A percentile compares a stretch with the other conserved stretches of the same genome.
phyloP scores from a whole-genome alignment of 106 monocot species.

The Triglochin maritima region DNA sequence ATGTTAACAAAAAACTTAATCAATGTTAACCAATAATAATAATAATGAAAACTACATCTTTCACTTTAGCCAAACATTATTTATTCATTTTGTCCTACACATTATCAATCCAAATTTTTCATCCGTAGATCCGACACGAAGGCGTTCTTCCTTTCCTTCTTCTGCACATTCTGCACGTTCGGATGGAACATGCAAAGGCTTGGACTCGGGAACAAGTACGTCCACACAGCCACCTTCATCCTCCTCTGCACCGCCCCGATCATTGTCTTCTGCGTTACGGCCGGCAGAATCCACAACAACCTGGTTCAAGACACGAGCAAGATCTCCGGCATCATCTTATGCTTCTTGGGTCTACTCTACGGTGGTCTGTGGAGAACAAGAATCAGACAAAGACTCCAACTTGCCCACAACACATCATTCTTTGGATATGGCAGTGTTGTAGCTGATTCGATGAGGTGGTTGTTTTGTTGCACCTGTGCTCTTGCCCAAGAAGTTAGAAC shows the following conservation, averaged over 20 bases:
- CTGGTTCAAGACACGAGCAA: background rate
- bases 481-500: constrained; percentile 15
- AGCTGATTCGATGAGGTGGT: constrained; percentile 10
- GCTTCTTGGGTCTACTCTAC: constrained; percentile 17
- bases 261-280: constrained; percentile 8
- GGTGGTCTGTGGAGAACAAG: constrained; percentile 18
- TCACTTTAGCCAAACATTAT: too few species aligned
- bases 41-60: too few species aligned
- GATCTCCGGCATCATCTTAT: constrained; percentile 1
- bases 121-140: constrained; percentile 2
- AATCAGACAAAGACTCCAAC: constrained; percentile 14
- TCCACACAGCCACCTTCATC: constrained; percentile 19
- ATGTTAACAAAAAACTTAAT: too few species aligned
- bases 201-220: constrained; percentile 25
- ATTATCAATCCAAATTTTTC: too few species aligned
- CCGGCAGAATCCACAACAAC: constrained; percentile 4
- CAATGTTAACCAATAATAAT: too few species aligned
- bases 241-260: constrained; percentile 9
- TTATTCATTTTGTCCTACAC: too few species aligned
- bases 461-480: constrained; percentile 15
- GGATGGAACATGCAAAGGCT: constrained; percentile 26
- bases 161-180: constrained; percentile 24
- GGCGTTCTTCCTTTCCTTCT: constrained; percentile 12
- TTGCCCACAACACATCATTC: constrained; percentile 5
- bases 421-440: constrained; percentile 1